Base-by-base conservation (phyloP, 805 yeast genomes). In the Candida glaebosa region DNA sequence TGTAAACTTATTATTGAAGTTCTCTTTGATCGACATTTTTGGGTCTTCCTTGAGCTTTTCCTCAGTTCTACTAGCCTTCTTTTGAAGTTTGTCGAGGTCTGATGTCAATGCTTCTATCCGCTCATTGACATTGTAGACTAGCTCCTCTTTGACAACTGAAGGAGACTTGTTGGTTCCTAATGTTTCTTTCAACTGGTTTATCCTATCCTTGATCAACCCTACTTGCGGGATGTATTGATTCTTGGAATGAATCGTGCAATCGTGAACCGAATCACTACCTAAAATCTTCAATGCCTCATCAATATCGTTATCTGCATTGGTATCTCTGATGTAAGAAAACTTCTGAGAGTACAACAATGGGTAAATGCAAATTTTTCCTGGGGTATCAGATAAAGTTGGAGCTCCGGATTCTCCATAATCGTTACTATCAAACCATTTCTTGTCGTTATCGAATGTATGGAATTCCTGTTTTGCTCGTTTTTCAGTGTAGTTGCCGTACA, bases 291-390 rank as follows among this genome's bases (percentile, higher is more conserved):
- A 40, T 7, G 16, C 42, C 18, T 22, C 40, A 5, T 20, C 15
- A 5, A 15, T 16, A 14, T 25, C 25, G 16, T 42, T 31, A 16
- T 22, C 34, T 5, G 44, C 41, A 31, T 46, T 54, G 4, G 87
- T 80, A 47, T 83, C 80, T 37, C 91, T 71, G 46, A 76, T 65
- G 57, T 87, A 90, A 2, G 82, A 69, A 55, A 89, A 82, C 34
- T 78, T 66, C 4, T 91, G 86, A 0, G 95, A 71, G 58, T 66
- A 79, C 50, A 87, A 52, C 46, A 89, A 61, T 2, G 95, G 91
- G 33, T 65, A 54, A 2, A 83, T 75, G 10, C 61, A 65, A 36
- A 87, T 68, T 9, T 51, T 33, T 44, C 82, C 67, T 3, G 60
- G 52, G 38, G 59, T 58, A 1, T 60, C 56, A 7, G 57, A 53